Base-by-base conservation (phyloP, 805 yeast genomes). In the Saccharomyces kudriavzevii region DNA sequence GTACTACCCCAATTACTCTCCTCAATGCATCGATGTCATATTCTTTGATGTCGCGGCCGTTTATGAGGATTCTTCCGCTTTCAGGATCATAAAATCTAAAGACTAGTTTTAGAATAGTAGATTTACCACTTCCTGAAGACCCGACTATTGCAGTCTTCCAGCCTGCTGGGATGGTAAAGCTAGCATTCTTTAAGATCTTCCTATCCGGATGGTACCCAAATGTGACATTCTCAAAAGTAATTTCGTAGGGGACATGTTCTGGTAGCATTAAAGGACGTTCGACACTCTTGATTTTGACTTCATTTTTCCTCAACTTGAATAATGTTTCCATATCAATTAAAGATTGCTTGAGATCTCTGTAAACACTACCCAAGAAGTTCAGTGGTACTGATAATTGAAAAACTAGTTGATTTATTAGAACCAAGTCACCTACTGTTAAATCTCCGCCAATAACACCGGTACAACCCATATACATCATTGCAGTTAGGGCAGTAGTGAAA, bases 381-480 rank as follows among this genome's bases (percentile, higher is more conserved):
- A 94, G 76, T 1, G 99, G 99, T 13, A 94, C 96, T 40, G 96
- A 87, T 47, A 94, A 77, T 74, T 94, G 99, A 77, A 94, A 94
- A 14, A 94, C 98, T 53, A 94, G 78, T 72, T 94, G 99, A 70
- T 94, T 94, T 59, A 94, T 92, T 56, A 94, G 75, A 22, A 94
- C 98, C 64, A 94, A 76, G 67, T 94, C 99, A 60, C 99, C 99
- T 22, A 94, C 97, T 0, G 95, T 85, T 52, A 94, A 74, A 0
- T 81, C 70, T 0, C 96, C 96, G 2, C 79, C 70, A 13, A 89
- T 83, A n/a, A 94, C 94, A 27, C 98, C 98, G 52, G 83, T 82
- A 63, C 96, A 89, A 14, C 97, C 97, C 96, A 94, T 85, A 69
- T 88, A 94, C 99, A 94, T 94, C 95, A 94, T 94, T 1, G 84